Evolutionary conservation across 1,139 yeast species (phyloP).

Genomic region (Saccharomycopsis phalli): DNA sequence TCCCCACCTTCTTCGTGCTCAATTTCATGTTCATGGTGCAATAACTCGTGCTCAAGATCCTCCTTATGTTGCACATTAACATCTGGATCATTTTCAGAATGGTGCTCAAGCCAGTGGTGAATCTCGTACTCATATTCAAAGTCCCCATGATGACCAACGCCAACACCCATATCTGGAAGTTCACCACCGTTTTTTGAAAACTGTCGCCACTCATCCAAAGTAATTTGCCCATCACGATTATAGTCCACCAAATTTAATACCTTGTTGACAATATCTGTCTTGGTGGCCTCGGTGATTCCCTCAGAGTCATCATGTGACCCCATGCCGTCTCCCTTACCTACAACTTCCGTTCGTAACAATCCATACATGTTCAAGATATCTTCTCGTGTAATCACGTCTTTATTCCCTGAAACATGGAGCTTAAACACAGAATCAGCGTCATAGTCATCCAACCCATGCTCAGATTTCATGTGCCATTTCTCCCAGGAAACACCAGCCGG

Average conservation of each 20-base stretch:
- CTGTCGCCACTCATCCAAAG: constrained; percentile 63
- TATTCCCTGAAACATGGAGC: constrained; percentile 59
- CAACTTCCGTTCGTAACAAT: constrained; percentile 54
- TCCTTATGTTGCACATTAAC: constrained; percentile 74
- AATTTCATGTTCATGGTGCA: constrained; percentile 81
- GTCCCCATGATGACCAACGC: constrained; percentile 86
- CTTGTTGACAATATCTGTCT: constrained; percentile 46
- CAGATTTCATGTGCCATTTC: constrained; percentile 84
- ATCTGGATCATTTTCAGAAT: constrained; percentile 74
- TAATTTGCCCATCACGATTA: constrained; percentile 55
- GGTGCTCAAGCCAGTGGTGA: constrained; percentile 90
- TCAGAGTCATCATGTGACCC: constrained; percentile 66
- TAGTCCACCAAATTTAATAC: constrained; percentile 53
- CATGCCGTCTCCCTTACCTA: constrained; percentile 88
- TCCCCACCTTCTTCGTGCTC: constrained; percentile 59
- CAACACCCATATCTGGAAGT: constrained; percentile 88
- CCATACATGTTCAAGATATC: constrained; percentile 84
- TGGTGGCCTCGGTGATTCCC: constrained; percentile 42
- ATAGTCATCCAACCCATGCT: constrained; percentile 67
- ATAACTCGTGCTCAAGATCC: constrained; percentile 80
- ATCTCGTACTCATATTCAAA: constrained; percentile 89
- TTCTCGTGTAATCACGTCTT: constrained; percentile 43
- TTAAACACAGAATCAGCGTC: constrained; percentile 75
- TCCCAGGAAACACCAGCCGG: constrained; percentile 60
- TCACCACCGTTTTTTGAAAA: constrained; percentile 56